Evolutionary conservation across 768 basidiomycete species (phyloP).

Genomic region (Tulasnella sp.): DNA sequence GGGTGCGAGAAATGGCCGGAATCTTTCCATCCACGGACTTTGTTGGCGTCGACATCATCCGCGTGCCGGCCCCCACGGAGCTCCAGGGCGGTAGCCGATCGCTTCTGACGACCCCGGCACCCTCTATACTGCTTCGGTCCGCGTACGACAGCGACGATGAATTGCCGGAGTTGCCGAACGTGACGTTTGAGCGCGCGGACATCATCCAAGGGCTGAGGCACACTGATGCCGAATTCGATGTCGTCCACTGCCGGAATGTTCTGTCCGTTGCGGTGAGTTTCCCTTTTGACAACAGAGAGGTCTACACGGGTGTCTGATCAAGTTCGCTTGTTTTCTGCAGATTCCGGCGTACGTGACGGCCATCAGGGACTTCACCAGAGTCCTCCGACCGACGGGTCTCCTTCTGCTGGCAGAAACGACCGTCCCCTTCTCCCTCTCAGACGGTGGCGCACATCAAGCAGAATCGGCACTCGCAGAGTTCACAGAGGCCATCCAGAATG

Average conservation of each 20-base stretch:
- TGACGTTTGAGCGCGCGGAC: conserved; percentile 6
- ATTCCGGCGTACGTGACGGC: conserved; percentile 6
- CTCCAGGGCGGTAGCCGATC: neutral
- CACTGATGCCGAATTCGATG: conserved; percentile 8
- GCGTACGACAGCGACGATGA: conserved; percentile 10
- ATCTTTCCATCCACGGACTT: conserved; percentile 11
- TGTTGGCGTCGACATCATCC: conserved; percentile 13
- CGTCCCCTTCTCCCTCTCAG: conserved; percentile 4
- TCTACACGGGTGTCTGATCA: no score
- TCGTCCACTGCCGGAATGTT: conserved; percentile 14
- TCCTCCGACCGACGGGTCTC: conserved; percentile 6
- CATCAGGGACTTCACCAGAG: conserved; percentile 6
- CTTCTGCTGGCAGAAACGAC: conserved; percentile 12
- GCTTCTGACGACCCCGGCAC: neutral
- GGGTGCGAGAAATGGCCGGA: conserved; percentile 13
- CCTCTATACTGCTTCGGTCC: neutral
- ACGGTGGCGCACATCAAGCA: neutral
- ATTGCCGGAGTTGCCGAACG: conserved; percentile 6
- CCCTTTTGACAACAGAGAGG: neutral
- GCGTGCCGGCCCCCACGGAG: conserved; percentile 1
- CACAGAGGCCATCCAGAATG: conserved; percentile 9
- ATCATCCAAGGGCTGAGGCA: conserved; percentile 1
- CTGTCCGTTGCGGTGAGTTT: conserved; percentile 11
- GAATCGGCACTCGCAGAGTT: conserved; percentile 8
- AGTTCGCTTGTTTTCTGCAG: neutral